Conservation (phyloP, 371 early-diverging fungal genomes). For the Nematocida displodere region DNA sequence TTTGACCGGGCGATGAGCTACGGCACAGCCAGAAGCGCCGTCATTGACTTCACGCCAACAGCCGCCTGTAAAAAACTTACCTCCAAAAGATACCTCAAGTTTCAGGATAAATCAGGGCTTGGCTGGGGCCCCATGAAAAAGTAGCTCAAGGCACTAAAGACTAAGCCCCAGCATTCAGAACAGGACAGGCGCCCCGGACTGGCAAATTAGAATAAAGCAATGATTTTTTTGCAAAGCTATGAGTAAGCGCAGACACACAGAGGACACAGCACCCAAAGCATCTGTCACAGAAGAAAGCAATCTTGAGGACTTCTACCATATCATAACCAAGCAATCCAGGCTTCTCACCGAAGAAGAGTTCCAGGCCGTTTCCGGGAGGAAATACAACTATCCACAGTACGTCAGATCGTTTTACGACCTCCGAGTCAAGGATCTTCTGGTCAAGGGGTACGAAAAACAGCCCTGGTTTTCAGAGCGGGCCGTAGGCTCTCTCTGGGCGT, state of each 20-base stretch:
- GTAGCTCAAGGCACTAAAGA: no score
- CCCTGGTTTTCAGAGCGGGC: constrained; percentile 26
- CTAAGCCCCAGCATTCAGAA: no score
- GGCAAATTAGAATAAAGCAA: no score
- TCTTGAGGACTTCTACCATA: background rate
- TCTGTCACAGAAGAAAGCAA: background rate
- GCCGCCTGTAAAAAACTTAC: background rate
- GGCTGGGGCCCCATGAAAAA: constrained; percentile 44
- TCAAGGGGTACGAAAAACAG: constrained; percentile 1
- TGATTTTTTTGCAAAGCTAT: constrained; percentile 25
- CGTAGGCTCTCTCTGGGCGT: background rate
- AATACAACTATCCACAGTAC: constrained; percentile 18
- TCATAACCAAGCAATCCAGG: background rate
- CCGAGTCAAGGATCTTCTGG: constrained; percentile 8
- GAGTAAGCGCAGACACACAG: constrained; percentile 28
- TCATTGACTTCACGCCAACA: background rate
- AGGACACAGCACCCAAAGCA: background rate
- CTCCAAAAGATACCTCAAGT: constrained; percentile 27
- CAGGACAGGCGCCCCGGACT: no score
- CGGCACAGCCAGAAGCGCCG: background rate
- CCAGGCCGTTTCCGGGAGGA: background rate
- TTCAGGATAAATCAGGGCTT: constrained; percentile 38
- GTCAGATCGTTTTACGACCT: constrained; percentile 25
- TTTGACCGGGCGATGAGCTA: background rate
- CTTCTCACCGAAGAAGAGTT: constrained; percentile 40